These are phyloP conservation scores for Yamadazyma laniorum DNA, from an alignment of 805 yeast genomes.

Conservation along the genomic window DNA sequence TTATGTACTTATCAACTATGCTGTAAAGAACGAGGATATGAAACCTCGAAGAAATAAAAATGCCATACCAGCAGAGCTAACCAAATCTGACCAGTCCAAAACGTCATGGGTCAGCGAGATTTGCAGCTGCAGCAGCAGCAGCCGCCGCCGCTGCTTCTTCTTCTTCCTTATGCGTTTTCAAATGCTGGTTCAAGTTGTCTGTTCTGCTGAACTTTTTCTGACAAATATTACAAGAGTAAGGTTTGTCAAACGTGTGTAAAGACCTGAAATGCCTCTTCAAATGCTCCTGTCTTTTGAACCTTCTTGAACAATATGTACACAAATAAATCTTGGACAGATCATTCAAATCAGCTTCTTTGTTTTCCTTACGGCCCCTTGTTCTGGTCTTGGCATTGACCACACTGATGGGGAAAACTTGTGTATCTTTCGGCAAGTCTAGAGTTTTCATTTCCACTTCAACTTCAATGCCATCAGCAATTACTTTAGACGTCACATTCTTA, in stretches of 20 bases:
- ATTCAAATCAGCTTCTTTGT: constrained; percentile 51
- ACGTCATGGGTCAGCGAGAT: too few relatives aligned
- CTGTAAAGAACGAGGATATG: too few relatives aligned
- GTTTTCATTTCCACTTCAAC: constrained; percentile 41
- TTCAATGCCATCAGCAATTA: constrained; percentile 24
- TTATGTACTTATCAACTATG: too few relatives aligned
- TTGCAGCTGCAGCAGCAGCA: constrained; percentile 1
- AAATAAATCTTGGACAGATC: constrained; percentile 55
- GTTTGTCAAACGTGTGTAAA: constrained; percentile 71
- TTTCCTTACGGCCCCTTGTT: constrained; percentile 65
- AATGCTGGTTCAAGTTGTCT: constrained; percentile 66
- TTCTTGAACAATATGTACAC: constrained; percentile 62
- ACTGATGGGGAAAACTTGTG: constrained; percentile 35
- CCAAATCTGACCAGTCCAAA: too few relatives aligned
- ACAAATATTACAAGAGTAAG: constrained; percentile 61
- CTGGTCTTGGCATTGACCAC: constrained; percentile 32
- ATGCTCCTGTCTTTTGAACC: constrained; percentile 75
- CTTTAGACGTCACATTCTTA: constrained; percentile 13
- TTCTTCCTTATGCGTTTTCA: constrained; percentile 51
- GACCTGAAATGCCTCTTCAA: constrained; percentile 72
- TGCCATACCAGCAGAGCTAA: too few relatives aligned
- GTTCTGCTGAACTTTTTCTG: constrained; percentile 63
- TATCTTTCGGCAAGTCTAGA: constrained; percentile 39
- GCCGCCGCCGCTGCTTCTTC: constrained; percentile 2
- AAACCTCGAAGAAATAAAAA: too few relatives aligned